phyloP scores from a whole-genome alignment of 2,329 filamentous ascomycete species.

The Cladosporium halotolerans region DNA sequence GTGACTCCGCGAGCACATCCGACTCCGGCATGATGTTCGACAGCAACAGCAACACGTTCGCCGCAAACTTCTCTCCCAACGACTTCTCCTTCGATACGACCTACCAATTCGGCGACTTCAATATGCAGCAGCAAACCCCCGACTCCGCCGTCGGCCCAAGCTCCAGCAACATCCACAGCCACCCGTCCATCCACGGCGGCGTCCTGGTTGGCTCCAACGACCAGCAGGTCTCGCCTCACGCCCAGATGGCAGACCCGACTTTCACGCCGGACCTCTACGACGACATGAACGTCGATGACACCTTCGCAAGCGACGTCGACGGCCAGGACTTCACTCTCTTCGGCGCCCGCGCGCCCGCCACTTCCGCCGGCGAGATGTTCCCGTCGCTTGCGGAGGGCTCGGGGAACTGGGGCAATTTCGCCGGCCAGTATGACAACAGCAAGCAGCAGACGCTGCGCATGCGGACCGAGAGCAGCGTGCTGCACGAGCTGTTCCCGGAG shows the following conservation, averaged over 20 bases:
- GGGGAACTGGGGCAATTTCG: conserved; percentile 32
- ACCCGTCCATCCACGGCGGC: conserved; percentile 4
- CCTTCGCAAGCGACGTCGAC: conserved; percentile 9
- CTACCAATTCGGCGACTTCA: conserved; percentile 49
- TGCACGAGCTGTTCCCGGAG: conserved; percentile 24
- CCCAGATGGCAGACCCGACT: conserved; percentile 59
- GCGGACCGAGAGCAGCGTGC: conserved; percentile 22
- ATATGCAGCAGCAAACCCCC: conserved; percentile 31
- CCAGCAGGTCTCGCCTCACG: conserved; percentile 61
- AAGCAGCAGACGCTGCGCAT: conserved; percentile 12
- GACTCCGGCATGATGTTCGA: conserved; percentile 36
- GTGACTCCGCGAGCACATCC: conserved; percentile 28
- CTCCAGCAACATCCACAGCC: conserved; percentile 6
- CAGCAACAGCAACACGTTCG: conserved; percentile 7
- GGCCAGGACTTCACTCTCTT: conserved; percentile 58
- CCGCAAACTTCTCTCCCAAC: conserved; percentile 33
- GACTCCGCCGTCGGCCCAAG: conserved; percentile 17
- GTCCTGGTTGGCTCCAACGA: conserved; percentile 20
- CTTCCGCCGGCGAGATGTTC: conserved; percentile 25
- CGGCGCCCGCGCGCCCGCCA: conserved; percentile 20
- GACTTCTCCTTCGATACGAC: conserved; percentile 57
- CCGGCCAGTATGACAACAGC: conserved; percentile 30
- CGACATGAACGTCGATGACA: conserved; percentile 54
- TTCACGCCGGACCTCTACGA: conserved; percentile 40
- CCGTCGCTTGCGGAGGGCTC: conserved; percentile 20